Conservation (phyloP, 2,329 filamentous ascomycete genomes). For the Calycina herbarum region DNA sequence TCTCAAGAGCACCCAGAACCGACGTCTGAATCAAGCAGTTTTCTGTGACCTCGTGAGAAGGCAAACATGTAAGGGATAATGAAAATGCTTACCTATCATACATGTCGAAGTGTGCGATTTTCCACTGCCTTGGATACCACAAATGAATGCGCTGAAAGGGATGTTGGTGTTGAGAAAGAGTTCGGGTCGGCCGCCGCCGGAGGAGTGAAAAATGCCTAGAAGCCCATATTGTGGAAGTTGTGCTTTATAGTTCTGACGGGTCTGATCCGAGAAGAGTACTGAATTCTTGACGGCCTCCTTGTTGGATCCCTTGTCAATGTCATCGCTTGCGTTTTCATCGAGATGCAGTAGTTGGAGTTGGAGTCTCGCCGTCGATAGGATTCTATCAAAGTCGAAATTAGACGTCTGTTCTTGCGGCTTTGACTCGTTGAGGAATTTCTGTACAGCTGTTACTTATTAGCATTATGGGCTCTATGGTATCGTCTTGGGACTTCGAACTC, state of each 20-base stretch:
- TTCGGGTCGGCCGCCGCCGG: background rate
- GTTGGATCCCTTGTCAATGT: background rate
- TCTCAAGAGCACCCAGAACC: background rate
- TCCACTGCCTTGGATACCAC: conserved; percentile 13
- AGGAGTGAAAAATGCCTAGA: background rate
- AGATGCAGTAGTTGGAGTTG: background rate
- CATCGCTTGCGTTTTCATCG: background rate
- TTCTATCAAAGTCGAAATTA: background rate
- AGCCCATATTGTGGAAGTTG: conserved; percentile 1
- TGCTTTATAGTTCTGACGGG: background rate
- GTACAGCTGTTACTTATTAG: background rate
- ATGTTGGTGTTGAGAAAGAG: conserved; percentile 8
- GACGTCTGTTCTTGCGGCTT: background rate
- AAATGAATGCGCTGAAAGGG: conserved; percentile 11
- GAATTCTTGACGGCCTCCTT: background rate
- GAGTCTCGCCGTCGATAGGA: background rate
- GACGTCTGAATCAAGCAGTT: conserved; percentile 1
- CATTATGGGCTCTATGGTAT: no score
- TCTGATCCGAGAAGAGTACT: background rate
- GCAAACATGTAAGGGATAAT: no score
- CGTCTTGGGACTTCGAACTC: no score
- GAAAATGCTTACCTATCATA: conserved; percentile 4
- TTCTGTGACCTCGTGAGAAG: background rate
- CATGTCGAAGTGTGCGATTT: conserved; percentile 12
- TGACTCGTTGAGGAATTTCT: background rate